Conservation (phyloP, 2,329 filamentous ascomycete species). For the Aspergillus brunneoviolaceus region DNA sequence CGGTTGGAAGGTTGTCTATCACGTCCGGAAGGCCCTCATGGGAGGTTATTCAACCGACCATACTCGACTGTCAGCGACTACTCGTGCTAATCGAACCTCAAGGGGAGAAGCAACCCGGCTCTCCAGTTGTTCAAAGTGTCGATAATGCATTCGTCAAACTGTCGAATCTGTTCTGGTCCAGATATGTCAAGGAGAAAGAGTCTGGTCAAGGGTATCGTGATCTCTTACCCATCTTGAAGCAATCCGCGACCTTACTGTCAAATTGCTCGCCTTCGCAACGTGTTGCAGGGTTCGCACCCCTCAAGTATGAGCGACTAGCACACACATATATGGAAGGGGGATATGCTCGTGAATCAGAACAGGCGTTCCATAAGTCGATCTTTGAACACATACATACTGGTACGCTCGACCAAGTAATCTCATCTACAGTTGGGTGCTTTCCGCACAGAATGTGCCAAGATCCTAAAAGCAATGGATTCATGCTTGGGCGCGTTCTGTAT, state of each 20-base stretch:
- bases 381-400: conserved; percentile 42
- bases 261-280: conserved; percentile 35
- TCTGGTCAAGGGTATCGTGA: conserved; percentile 32
- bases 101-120: conserved; percentile 15
- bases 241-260: conserved; percentile 41
- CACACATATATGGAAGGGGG: conserved; percentile 42
- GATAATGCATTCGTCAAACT: conserved; percentile 38
- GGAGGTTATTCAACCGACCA: conserved; percentile 37
- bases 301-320: conserved; percentile 48
- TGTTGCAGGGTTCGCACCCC: conserved; percentile 39
- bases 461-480: conserved; percentile 35
- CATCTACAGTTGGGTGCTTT: conserved; percentile 26
- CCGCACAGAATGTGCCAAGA: conserved; percentile 32
- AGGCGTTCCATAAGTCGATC: conserved; percentile 42
- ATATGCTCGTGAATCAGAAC: conserved; percentile 35
- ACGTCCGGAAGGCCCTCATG: conserved; percentile 38
- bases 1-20: conserved; percentile 41
- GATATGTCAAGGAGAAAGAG: conserved; percentile 46
- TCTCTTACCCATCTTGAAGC: conserved; percentile 40
- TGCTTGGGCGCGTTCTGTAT: conserved; percentile 39
- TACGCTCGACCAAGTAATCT: conserved; percentile 31
- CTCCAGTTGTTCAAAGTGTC: conserved; percentile 20
- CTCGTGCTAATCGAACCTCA: conserved; percentile 29
- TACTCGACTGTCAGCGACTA: conserved; percentile 40
- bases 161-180: conserved; percentile 50